Conservation (phyloP, 2,329 filamentous ascomycete genomes). For the Pyrenophora teres region DNA sequence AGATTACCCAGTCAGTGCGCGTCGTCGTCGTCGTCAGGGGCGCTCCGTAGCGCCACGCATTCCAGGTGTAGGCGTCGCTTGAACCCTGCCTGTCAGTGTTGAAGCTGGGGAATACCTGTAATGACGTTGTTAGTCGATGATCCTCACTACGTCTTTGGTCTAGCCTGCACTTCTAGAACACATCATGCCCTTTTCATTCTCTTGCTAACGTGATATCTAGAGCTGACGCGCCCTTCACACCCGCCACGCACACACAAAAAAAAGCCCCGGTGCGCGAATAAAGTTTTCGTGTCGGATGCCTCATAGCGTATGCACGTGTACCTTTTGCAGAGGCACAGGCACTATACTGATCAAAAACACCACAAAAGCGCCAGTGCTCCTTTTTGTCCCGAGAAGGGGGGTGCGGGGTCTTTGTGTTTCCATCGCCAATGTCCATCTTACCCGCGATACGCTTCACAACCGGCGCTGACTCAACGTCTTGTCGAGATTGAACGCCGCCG, state of each 20-base stretch:
- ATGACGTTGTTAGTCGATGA: constrained; percentile 16
- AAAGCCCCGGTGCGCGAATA: neutral
- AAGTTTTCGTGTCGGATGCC: neutral
- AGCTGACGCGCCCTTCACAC: too few species aligned
- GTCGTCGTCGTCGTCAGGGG: constrained; percentile 16
- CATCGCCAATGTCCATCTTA: neutral
- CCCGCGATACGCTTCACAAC: neutral
- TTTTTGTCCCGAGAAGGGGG: too few species aligned
- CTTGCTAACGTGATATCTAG: too few species aligned
- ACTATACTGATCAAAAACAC: too few species aligned
- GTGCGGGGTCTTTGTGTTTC: too few species aligned
- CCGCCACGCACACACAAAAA: too few species aligned
- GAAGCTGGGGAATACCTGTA: constrained; percentile 7
- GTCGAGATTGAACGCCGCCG: constrained; percentile 76
- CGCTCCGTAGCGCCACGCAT: constrained; percentile 15
- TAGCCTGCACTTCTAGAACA: constrained; percentile 13
- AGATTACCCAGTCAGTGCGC: constrained; percentile 15
- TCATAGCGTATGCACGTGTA: neutral
- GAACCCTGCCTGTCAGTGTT: neutral
- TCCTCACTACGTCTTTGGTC: constrained; percentile 7
- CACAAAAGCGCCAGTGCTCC: too few species aligned
- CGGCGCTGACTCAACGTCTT: constrained; percentile 44
- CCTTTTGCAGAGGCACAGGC: too few species aligned
- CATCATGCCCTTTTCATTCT: too few species aligned
- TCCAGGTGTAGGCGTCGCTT: constrained; percentile 7